phyloP scores from a whole-genome alignment of 352 stramenopile species.

The Globisporangium spiculum region DNA sequence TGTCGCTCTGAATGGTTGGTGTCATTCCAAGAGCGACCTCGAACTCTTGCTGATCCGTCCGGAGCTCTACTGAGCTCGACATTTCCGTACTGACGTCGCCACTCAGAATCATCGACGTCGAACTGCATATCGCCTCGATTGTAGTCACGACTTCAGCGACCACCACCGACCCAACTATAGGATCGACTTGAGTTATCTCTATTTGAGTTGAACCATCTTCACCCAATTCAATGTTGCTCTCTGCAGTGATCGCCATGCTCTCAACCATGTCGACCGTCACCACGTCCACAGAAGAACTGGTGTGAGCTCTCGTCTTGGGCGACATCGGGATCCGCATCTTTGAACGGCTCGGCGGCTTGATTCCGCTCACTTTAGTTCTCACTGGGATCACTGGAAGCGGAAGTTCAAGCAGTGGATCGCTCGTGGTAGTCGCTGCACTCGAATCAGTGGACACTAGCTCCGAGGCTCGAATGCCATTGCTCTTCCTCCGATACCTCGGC shows the following conservation, averaged over 20 bases:
- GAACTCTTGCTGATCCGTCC: too few species aligned
- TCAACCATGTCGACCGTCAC: background rate
- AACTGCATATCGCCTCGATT: background rate
- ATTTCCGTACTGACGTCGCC: background rate
- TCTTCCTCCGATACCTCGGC: conserved; percentile 2
- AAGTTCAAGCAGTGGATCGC: background rate
- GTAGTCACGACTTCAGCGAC: background rate
- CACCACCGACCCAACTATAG: background rate
- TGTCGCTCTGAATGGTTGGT: background rate
- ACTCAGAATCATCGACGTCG: background rate
- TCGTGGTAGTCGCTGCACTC: background rate
- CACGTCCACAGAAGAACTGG: background rate
- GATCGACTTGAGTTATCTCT: background rate
- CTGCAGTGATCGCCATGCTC: background rate
- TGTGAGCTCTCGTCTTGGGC: background rate
- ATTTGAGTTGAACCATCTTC: too few species aligned
- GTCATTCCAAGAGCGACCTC: background rate
- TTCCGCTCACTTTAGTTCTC: conserved; percentile 6
- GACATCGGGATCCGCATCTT: conserved; percentile 1
- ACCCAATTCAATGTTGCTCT: background rate
- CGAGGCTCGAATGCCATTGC: background rate
- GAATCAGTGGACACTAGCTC: background rate
- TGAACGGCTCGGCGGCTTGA: conserved; percentile 7
- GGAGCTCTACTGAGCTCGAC: background rate
- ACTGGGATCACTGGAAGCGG: conserved; percentile 9